These are phyloP conservation scores for Leccinum pellstonianum DNA, from an alignment of 768 basidiomycete genomes.

Conservation along the genomic window DNA sequence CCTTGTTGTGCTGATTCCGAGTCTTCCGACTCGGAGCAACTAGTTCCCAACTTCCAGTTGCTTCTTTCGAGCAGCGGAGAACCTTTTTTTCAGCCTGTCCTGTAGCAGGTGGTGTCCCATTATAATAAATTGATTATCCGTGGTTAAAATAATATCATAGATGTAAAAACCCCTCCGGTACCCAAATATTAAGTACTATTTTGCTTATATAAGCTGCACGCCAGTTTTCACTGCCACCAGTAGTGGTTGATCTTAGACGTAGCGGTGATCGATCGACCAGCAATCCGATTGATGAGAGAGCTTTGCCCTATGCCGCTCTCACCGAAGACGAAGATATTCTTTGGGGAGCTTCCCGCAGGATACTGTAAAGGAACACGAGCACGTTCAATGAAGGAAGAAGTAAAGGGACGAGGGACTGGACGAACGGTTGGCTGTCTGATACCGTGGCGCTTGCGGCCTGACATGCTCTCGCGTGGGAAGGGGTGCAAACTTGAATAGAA, in stretches of 20 bases:
- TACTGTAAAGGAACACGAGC: too few species aligned
- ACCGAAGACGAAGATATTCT: too few species aligned
- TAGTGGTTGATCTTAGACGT: too few species aligned
- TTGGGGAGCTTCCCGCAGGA: too few species aligned
- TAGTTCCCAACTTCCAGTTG: not conserved
- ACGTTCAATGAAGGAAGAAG: not conserved
- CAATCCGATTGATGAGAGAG: too few species aligned
- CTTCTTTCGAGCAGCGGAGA: not conserved
- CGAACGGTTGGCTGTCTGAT: slow-evolving; percentile 12
- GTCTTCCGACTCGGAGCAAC: not conserved
- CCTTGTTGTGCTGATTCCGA: not conserved
- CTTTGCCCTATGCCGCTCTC: too few species aligned
- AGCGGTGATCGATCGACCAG: too few species aligned
- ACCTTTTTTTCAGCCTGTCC: not conserved
- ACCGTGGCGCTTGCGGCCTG: slow-evolving; percentile 17
- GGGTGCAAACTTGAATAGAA: not conserved
- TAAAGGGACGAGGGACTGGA: slow-evolving; percentile 5
- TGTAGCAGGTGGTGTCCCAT: not conserved
- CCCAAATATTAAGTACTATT: too few species aligned
- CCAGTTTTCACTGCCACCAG: too few species aligned
- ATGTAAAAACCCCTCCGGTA: not conserved
- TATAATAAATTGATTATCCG: not conserved
- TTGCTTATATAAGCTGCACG: too few species aligned
- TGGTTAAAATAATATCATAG: not conserved
- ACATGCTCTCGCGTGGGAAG: slow-evolving; percentile 12